These are phyloP conservation scores for Penicillium robsamsonii DNA, from an alignment of 495 filamentous ascomycete species.

Conservation along the genomic window DNA sequence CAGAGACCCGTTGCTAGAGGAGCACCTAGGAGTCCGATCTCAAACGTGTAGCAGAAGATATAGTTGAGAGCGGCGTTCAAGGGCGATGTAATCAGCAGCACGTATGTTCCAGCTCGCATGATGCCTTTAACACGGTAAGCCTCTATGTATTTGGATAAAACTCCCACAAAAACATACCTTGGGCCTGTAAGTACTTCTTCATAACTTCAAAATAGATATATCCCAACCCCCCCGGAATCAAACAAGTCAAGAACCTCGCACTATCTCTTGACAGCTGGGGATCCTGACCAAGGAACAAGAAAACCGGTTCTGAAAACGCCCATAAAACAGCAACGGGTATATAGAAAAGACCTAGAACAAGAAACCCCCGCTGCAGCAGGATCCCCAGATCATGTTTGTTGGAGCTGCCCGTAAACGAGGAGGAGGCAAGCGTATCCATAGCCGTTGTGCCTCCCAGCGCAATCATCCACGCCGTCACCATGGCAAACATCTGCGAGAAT, in stretches of 20 bases:
- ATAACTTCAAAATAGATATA: slow-evolving; percentile 90
- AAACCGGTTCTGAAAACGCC: slow-evolving; percentile 74
- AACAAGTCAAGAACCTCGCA: slow-evolving; percentile 68
- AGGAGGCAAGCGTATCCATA: slow-evolving; percentile 82
- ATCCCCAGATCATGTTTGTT: slow-evolving; percentile 82
- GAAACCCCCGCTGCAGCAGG: slow-evolving; percentile 74
- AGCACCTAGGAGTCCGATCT: slow-evolving; percentile 72
- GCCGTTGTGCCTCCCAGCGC: slow-evolving; percentile 90
- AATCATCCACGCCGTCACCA: slow-evolving; percentile 88
- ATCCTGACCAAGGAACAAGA: slow-evolving; percentile 75
- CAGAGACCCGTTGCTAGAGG: slow-evolving; percentile 80
- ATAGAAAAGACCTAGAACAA: slow-evolving; percentile 74
- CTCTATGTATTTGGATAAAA: not conserved
- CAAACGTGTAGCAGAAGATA: slow-evolving; percentile 71
- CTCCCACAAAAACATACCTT: slow-evolving; percentile 51
- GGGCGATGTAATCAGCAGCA: slow-evolving; percentile 79
- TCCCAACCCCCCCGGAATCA: slow-evolving; percentile 83
- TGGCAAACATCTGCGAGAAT: slow-evolving; percentile 93
- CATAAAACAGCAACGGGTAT: slow-evolving; percentile 73
- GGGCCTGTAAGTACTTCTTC: slow-evolving; percentile 92
- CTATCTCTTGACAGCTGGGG: slow-evolving; percentile 73
- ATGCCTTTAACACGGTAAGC: slow-evolving; percentile 54
- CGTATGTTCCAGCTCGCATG: slow-evolving; percentile 85
- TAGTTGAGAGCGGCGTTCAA: slow-evolving; percentile 76
- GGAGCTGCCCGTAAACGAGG: slow-evolving; percentile 79